Evolutionary conservation across 129 eudicot genomes (phyloP), one percentile per base, ranked within the genome.

Genomic region (Chrysanthemum makinoi): DNA sequence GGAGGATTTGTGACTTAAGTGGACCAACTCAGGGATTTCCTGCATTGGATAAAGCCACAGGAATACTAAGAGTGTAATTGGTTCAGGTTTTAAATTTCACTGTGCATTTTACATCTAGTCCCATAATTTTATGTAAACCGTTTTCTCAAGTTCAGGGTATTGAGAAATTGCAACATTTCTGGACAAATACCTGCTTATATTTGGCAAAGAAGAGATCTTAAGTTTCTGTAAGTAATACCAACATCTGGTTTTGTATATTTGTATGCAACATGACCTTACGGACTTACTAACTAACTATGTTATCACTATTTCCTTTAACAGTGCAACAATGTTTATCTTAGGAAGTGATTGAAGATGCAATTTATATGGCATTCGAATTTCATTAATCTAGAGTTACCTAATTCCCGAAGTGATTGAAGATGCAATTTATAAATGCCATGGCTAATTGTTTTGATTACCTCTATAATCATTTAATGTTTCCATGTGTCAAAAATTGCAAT

Each of bases 1-100:
- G 97, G 89, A 91, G 95, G 77, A 81, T 91, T 62, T 77, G 80
- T 68, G 97, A 91, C 39, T 51, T 87, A 28, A 72, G 66, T 66
- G 89, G 91, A 69, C 83, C 91, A 62, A 39, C 77, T 24, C 91
- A 80, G 74, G 77, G 59, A 62, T 85, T 88, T 77, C 95, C 97
- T 16, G 30, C 50, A 12, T 72, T 91, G 15, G 79, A 83, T 33
- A 83, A 73, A 72, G 76, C 80, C 44, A 76, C 74, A 24, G 82
- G 80, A 76, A 60, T 91, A 66, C 55, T 17, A 70, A 81, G 70
- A 73, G 56, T 91, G 95, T 77, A 51, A 52, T 52, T 63, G 63
- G 24, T 62, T 26, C 12, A 63, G 39, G 26, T 62, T 35, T 49
- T 44, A 69, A 13, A 17, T 39, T 22, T 22, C 24, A 22, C 0